Evolutionary conservation across 805 yeast genomes (phyloP).

Genomic region (Candida oleophila): DNA sequence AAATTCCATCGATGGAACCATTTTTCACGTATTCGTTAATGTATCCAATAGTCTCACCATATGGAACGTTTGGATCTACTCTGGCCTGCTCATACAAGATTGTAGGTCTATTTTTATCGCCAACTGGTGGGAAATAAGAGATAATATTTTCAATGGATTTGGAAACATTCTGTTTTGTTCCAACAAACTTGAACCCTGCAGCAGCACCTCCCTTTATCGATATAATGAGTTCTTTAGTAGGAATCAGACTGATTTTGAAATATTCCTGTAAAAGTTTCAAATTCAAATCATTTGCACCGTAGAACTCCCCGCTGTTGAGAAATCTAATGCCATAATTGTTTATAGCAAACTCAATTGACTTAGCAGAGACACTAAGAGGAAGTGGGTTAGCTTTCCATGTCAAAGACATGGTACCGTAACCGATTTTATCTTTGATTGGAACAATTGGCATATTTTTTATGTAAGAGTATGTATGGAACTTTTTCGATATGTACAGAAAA

Average conservation of each 20-base stretch:
- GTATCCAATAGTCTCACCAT: conserved; percentile 57
- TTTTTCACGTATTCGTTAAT: conserved; percentile 57
- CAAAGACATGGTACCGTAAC: conserved; percentile 81
- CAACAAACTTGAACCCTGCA: conserved; percentile 46
- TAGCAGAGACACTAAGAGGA: conserved; percentile 53
- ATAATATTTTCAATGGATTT: conserved; percentile 47
- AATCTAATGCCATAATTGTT: conserved; percentile 48
- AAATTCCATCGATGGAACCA: conserved; percentile 68
- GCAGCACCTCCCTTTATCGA: conserved; percentile 70
- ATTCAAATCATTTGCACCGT: conserved; percentile 56
- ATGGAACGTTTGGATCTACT: conserved; percentile 54
- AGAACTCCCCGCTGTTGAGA: conserved; percentile 77
- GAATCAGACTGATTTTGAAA: conserved; percentile 51
- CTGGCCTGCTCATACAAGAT: conserved; percentile 70
- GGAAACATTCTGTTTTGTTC: conserved; percentile 46
- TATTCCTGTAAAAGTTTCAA: conserved; percentile 57
- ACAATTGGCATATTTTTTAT: neutral
- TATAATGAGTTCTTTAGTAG: conserved; percentile 50
- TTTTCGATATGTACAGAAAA: too few relatives aligned
- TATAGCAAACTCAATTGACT: conserved; percentile 42
- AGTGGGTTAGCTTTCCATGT: conserved; percentile 66
- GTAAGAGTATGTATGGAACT: too few relatives aligned
- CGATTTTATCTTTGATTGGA: conserved; percentile 34
- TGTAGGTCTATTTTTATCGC: conserved; percentile 27
- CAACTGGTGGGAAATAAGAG: conserved; percentile 26